phyloP scores from a whole-genome alignment of 352 stramenopile species.

The Globisporangium alternatum region DNA sequence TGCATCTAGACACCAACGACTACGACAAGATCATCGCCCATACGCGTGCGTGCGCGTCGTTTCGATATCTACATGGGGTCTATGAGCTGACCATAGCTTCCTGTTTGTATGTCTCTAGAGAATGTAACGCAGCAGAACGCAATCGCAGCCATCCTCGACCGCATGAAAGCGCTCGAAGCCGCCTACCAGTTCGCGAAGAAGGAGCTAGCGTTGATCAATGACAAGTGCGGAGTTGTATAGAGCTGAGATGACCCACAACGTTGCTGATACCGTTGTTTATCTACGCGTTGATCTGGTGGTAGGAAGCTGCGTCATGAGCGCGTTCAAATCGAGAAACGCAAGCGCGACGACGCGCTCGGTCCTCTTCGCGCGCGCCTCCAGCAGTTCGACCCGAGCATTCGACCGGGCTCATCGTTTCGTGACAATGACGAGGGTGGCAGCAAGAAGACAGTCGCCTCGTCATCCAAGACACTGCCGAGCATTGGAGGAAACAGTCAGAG shows the following conservation, averaged over 20 bases:
- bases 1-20: slow-evolving; percentile 47
- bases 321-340: slow-evolving; percentile 39
- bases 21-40: slow-evolving; percentile 27
- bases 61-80: not conserved
- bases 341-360: slow-evolving; percentile 23
- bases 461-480: slow-evolving; percentile 10
- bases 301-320: slow-evolving; percentile 44
- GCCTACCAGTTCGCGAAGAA: slow-evolving; percentile 51
- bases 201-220: slow-evolving; percentile 31
- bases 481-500: slow-evolving; percentile 13
- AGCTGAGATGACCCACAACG: not conserved
- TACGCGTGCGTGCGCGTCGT: slow-evolving; percentile 23
- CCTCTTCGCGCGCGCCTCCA: slow-evolving; percentile 27
- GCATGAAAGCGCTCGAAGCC: slow-evolving; percentile 33
- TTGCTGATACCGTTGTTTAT: not conserved
- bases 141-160: slow-evolving; percentile 26
- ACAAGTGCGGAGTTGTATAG: slow-evolving; percentile 39
- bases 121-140: slow-evolving; percentile 36
- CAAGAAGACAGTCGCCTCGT: not conserved
- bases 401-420: slow-evolving; percentile 1
- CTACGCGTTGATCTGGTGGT: not conserved
- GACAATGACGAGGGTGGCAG: not conserved
- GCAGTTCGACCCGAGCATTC: slow-evolving; percentile 23
- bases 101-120: slow-evolving; percentile 18
- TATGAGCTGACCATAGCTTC: not conserved